A percentile compares a stretch with the other conserved stretches of the same genome.
Conservation (phyloP, 148 eudicot genomes). For the Rhododendron mucronatum region DNA sequence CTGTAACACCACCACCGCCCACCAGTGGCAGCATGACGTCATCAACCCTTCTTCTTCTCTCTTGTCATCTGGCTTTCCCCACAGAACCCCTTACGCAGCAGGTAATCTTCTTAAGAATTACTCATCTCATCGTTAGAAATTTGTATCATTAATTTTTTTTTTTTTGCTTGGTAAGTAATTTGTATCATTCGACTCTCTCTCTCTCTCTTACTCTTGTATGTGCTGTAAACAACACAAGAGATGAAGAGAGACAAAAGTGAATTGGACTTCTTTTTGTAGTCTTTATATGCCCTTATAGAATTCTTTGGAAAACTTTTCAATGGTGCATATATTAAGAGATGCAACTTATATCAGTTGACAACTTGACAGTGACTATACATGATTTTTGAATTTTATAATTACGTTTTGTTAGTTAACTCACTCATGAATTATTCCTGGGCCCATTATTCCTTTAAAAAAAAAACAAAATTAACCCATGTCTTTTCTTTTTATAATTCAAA, state of each 20-base stretch:
- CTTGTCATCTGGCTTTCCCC: slow-evolving; percentile 20
- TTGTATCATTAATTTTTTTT: too few relatives aligned
- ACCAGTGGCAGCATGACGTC: slow-evolving; percentile 35
- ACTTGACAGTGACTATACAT: background rate
- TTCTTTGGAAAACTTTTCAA: background rate
- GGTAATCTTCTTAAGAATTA: slow-evolving; percentile 14
- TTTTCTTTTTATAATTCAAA: background rate
- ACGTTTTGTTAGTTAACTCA: background rate
- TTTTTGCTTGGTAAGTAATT: too few relatives aligned
- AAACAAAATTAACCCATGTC: background rate
- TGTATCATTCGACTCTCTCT: background rate
- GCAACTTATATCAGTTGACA: background rate
- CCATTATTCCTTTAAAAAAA: background rate
- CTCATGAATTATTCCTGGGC: background rate
- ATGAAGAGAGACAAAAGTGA: background rate
- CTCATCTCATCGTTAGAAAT: too few relatives aligned
- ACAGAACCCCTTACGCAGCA: slow-evolving; percentile 21
- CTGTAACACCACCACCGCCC: slow-evolving; percentile 36
- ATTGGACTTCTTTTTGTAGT: background rate
- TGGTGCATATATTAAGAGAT: too few relatives aligned
- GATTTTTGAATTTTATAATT: background rate
- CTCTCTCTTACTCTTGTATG: background rate
- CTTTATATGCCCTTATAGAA: background rate
- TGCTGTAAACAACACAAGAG: background rate
- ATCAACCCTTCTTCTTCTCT: slow-evolving; percentile 26